Base-by-base conservation (phyloP, 1,139 yeast species). In the Kurtzmaniella quercitrusa region DNA sequence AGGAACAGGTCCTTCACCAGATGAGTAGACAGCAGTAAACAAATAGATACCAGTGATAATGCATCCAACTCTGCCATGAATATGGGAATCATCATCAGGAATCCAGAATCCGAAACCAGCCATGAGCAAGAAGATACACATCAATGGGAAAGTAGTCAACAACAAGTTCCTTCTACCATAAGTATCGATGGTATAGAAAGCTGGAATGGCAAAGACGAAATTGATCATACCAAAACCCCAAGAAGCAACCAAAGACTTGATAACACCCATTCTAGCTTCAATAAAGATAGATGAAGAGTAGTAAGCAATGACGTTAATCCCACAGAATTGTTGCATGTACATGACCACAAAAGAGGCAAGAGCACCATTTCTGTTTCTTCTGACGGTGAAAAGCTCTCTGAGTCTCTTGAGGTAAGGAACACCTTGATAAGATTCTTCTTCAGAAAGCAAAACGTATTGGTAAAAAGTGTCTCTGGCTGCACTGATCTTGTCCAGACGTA, bases 241-340 rank as follows among this genome's bases (percentile, higher is more conserved):
- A 1, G 95, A 85, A 0, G 95, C 95, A 51, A 85, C 65, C 57
- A 88, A 65, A 0, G 95, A 82, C 47, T 76, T 70, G 43, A 79
- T 70, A 47, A 74, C 79, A 25, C 78, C 64, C 60, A 84, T 84
- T 34, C 85, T 83, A 19, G 91, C 81, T 42, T 82, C 74, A 38
- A 75, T 65, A 63, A 88, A 88, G 49, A 88, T 87, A 11, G 85
- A 73, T 0, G 90, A 81, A 0, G 89, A 81, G 61, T 84, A 85
- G 63, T 85, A 84, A 16, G 95, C 94, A 65, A 89, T 87, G 43
- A 87, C 94, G 57, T 88, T 89, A 59, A 89, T 82, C 57, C 96
- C 96, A 66, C 95, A 88, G 69, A 89, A 85, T 62, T 89, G 96
- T 68, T 89, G 96, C 89, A 85, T 85, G 59, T 87, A 85, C 82